phyloP scores from a whole-genome alignment of 305 asterid genomes.

The Plantago coronopus region DNA sequence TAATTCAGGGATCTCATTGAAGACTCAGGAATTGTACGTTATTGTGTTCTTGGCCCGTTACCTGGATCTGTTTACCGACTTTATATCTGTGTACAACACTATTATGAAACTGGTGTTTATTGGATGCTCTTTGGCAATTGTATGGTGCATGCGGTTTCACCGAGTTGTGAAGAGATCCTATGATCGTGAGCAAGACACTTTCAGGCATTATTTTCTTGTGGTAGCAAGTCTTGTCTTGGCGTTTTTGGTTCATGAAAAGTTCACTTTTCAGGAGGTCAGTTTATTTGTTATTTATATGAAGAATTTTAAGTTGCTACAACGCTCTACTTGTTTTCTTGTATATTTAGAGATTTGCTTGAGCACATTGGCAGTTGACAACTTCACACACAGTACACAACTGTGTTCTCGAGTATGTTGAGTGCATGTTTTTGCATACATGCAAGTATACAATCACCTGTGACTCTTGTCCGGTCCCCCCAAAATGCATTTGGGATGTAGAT shows the following conservation, averaged over 20 bases:
- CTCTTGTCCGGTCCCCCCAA: not conserved
- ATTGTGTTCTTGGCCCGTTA: constrained; percentile 79
- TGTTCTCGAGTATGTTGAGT: not conserved
- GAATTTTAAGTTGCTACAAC: constrained; percentile 6
- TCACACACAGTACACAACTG: not conserved
- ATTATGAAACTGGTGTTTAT: constrained; percentile 80
- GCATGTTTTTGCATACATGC: not conserved
- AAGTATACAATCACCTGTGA: not conserved
- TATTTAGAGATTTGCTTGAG: constrained; percentile 1
- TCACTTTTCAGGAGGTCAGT: constrained; percentile 70
- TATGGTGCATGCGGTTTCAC: constrained; percentile 81
- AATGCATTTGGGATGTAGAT: too few species aligned
- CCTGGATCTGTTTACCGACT: constrained; percentile 74
- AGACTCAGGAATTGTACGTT: constrained; percentile 86
- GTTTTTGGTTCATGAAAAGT: constrained; percentile 62
- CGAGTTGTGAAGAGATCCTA: constrained; percentile 62
- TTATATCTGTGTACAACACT: constrained; percentile 70
- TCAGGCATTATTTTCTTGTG: constrained; percentile 63
- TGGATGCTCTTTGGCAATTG: constrained; percentile 76
- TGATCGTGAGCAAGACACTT: constrained; percentile 76
- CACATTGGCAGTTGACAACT: not conserved
- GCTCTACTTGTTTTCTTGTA: constrained; percentile 16
- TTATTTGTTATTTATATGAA: constrained; percentile 6
- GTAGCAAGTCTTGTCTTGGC: constrained; percentile 51
- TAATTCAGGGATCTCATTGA: constrained; percentile 70